Evolutionary conservation across 129 eudicot species (phyloP).

Genomic region (Tagetes erecta): DNA sequence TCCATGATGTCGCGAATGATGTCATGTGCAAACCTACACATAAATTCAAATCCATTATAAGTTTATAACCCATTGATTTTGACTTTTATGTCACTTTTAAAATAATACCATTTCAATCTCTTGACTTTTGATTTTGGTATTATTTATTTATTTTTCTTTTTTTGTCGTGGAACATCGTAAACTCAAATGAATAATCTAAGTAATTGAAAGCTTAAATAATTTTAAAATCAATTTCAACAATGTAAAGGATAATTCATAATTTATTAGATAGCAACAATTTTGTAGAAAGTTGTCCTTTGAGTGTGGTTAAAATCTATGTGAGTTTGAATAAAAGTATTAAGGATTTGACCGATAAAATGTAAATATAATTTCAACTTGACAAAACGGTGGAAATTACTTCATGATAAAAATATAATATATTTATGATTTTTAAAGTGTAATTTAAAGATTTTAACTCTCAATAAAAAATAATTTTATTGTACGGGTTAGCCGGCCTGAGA

Average conservation of each 20-base stretch:
- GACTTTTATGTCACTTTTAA: conserved; percentile 23
- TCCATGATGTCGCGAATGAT: conserved; percentile 32
- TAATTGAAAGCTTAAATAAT: not conserved
- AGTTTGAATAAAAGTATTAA: not conserved
- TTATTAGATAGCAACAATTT: not conserved
- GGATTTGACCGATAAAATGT: not conserved
- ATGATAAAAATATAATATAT: not conserved
- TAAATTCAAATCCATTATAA: not conserved
- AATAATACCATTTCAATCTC: conserved; percentile 24
- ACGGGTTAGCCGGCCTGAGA: too few species aligned
- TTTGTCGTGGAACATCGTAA: not conserved
- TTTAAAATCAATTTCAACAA: not conserved
- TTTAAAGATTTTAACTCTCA: not conserved
- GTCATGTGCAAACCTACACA: conserved; percentile 5
- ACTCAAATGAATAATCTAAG: not conserved
- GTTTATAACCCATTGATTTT: conserved; percentile 16
- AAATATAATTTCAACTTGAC: not conserved
- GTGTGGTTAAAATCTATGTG: not conserved
- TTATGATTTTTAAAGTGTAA: not conserved
- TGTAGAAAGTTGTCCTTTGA: not conserved
- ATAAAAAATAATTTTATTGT: too few species aligned
- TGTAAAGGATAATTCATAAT: not conserved
- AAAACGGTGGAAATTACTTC: not conserved
- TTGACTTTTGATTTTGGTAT: conserved; percentile 17
- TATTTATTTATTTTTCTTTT: not conserved